Evolutionary conservation across 371 early-diverging fungal genomes (phyloP), one percentile per base, ranked within the genome.

Genomic region (Capillidium heterosporum): DNA sequence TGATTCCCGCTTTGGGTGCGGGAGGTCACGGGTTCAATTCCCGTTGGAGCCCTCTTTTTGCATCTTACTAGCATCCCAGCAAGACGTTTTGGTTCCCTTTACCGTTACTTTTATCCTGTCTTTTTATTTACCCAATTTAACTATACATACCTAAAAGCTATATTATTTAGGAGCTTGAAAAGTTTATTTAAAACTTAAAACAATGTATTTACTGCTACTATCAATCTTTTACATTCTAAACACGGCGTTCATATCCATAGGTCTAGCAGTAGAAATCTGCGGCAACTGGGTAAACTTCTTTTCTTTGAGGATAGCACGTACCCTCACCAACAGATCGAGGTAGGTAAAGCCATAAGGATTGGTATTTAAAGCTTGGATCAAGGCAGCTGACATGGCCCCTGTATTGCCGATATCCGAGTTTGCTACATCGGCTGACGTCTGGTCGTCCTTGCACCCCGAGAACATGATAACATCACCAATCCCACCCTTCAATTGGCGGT

Each of bases 401-500:
- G 79, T 78, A 50, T 67, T 67, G 11, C 60, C 53, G 3, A 85
- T 73, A 65, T 90, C 89, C 1, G 88, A 84, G 5, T 76, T 76
- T 0, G 86, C 87, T 61, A 89, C 87, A 58, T 71, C 72, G 60
- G 89, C 89, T 59, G 81, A 83, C 68, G 87, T 87, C 57, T 48
- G 48, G n/a, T 56, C 47, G 56, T 46, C 46, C 13, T 65, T 57
- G 48, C 71, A 78, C 64, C 88, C 94, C 32, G 82, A 79, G 55
- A 91, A 88, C 85, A 85, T 84, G 57, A 87, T 74, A 3, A 88
- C 85, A 67, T 87, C 87, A 13, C 85, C 87, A 52, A 61, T 7
- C 74, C 78, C 43, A 74, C 72, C 65, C 81, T 75, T 52, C 70
- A 66, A 24, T 60, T 61, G 48, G 69, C 66, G 40, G 71, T 66